Percentiles rank a stretch among this genome's conserved stretches.
Conservation (phyloP, 106 monocot genomes). For the Cymbidium sinense region DNA sequence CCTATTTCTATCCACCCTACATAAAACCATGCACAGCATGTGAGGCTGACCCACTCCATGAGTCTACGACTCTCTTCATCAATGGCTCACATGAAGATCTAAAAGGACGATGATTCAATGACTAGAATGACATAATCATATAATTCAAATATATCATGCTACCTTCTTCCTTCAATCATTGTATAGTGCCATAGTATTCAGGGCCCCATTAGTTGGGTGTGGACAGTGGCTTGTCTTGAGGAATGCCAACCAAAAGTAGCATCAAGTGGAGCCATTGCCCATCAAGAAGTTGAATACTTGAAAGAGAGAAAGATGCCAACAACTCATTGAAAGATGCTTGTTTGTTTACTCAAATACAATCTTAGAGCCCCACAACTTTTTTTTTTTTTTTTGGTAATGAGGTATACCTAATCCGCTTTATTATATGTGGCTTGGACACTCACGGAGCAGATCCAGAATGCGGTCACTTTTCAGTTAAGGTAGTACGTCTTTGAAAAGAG, state of each 20-base stretch:
- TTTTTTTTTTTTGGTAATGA: no score
- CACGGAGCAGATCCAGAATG: no score
- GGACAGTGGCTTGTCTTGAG: slow-evolving; percentile 3
- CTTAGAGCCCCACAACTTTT: not conserved
- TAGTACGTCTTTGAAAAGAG: no score
- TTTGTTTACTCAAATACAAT: not conserved
- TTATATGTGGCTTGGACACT: no score
- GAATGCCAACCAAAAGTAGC: not conserved
- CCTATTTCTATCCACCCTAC: no score
- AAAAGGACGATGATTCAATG: not conserved
- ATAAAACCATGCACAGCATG: not conserved
- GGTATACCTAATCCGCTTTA: no score
- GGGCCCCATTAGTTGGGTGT: not conserved
- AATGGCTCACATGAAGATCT: not conserved
- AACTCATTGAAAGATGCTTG: not conserved
- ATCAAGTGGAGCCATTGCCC: not conserved
- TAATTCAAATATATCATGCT: not conserved
- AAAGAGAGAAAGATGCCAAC: not conserved
- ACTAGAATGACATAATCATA: not conserved
- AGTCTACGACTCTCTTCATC: not conserved
- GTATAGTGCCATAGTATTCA: not conserved
- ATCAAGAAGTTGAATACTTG: not conserved
- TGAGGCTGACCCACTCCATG: not conserved
- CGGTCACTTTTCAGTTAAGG: no score
- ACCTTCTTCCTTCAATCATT: no score